Evolutionary conservation across 352 stramenopile genomes (phyloP).

Genomic region (Globisporangium cederbergense): DNA sequence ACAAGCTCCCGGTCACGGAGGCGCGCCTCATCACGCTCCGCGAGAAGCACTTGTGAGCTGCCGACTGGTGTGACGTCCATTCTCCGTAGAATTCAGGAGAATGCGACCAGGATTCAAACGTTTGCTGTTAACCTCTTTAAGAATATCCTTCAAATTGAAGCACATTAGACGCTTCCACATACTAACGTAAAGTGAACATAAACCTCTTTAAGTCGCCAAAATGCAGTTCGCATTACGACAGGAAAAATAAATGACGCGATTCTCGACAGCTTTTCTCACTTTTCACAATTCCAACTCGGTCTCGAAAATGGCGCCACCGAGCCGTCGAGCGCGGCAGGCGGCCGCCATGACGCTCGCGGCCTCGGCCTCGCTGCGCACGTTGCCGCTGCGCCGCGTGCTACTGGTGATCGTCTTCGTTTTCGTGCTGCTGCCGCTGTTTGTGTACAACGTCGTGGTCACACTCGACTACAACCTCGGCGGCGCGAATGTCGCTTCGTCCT

Average conservation of each 20-base stretch:
- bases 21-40: background rate
- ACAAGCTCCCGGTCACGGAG: background rate
- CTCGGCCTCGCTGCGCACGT: slow-evolving; percentile 9
- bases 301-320: slow-evolving; percentile 6
- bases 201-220: background rate
- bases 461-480: slow-evolving; percentile 21
- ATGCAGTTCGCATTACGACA: background rate
- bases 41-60: slow-evolving; percentile 1
- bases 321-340: background rate
- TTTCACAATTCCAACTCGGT: background rate
- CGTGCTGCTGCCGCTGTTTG: slow-evolving; percentile 25
- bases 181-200: background rate
- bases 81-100: background rate
- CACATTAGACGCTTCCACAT: background rate
- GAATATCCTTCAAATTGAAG: background rate
- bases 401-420: slow-evolving; percentile 26
- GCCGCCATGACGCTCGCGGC: slow-evolving; percentile 9
- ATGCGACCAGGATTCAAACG: background rate
- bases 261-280: background rate
- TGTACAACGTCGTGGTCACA: slow-evolving; percentile 28
- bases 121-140: background rate
- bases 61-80: background rate
- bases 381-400: slow-evolving; percentile 23
- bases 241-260: background rate
- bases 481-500: slow-evolving; percentile 1